These are phyloP conservation scores for Paramecium primaurelia DNA, from an alignment of 73 alveolate species.

Conservation along the genomic window DNA sequence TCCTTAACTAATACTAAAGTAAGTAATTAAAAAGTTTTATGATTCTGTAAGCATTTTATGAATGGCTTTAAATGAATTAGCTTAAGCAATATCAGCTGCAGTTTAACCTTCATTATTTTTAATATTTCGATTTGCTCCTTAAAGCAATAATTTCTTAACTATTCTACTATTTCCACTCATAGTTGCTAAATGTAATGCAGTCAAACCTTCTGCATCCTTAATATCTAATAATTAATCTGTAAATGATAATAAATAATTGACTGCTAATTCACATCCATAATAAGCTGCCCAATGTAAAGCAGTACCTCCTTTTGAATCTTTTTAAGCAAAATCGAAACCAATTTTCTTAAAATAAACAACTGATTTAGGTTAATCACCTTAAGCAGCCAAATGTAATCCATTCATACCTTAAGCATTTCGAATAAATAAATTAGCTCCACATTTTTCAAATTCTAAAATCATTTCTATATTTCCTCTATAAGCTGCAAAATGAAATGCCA, in stretches of 20 bases:
- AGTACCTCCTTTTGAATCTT: constrained; percentile 84
- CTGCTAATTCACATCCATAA: constrained; percentile 66
- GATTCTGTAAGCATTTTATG: constrained; percentile 43
- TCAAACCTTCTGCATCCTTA: constrained; percentile 43
- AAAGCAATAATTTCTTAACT: constrained; percentile 37
- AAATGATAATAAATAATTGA: constrained; percentile 24
- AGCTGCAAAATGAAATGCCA: constrained; percentile 94
- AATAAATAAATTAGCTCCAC: constrained; percentile 82
- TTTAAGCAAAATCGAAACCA: constrained; percentile 67
- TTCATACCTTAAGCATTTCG: constrained; percentile 88
- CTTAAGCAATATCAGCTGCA: constrained; percentile 38
- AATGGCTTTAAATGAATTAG: neutral
- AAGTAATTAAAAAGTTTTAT: neutral
- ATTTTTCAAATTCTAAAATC: constrained; percentile 76
- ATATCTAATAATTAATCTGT: neutral
- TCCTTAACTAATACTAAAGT: constrained; percentile 26
- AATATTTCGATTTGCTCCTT: constrained; percentile 39
- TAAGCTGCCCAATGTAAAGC: constrained; percentile 96
- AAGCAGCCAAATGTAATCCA: constrained; percentile 96
- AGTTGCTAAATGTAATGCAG: constrained; percentile 54
- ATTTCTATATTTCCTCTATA: constrained; percentile 89
- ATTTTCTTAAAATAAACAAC: constrained; percentile 82
- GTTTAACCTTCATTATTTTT: constrained; percentile 8
- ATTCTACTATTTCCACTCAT: constrained; percentile 61
- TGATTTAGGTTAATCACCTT: constrained; percentile 90